Evolutionary conservation across 1,139 yeast genomes (phyloP), one percentile per base, ranked within the genome.

Genomic region (Sugiyamaella grinbergsii): DNA sequence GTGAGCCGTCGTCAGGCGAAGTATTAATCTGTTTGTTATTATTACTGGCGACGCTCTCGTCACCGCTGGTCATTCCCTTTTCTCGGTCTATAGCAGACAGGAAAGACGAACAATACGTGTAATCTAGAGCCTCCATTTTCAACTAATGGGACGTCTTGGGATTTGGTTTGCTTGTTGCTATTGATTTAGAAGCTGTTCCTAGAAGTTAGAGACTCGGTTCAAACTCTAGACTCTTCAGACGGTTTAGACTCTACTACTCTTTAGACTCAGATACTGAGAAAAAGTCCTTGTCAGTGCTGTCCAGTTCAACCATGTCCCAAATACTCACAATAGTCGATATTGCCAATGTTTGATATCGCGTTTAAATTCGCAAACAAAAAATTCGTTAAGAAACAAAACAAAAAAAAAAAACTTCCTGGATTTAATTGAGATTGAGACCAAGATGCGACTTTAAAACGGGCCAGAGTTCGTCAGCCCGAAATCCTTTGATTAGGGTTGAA

Each of bases 71-170:
- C 11, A 8, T 18, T 2, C 24, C 24, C 13, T 42, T 46, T 8
- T 57, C 57, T 1, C 46, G 26, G 26, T 57, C 60, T 45, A 59
- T 45, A n/a, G 57, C 50, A 15, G 50, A 51, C 45, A 59, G 38
- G 48, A 59, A 58, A 26, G 53, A 53, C 37, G 54, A 52, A 49
- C 59, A 56, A 51, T 56, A 42, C 18, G 39, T 19, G 23, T 42
- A 45, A 28, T 45, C 43, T 15, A 45, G 24, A 29, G 49, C 47
- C 24, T 42, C 47, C 47, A 42, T n/a, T n/a, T n/a, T n/a, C n/a
- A n/a, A n/a, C n/a, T n/a, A n/a, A n/a, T n/a, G n/a, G n/a, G n/a
- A n/a, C n/a, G n/a, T n/a, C n/a, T n/a, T n/a, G n/a, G n/a, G n/a
- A n/a, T n/a, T n/a, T n/a, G n/a, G n/a, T n/a, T n/a, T n/a, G n/a